Base-by-base conservation (phyloP, 768 basidiomycete species). In the Psilocybe azurescens region DNA sequence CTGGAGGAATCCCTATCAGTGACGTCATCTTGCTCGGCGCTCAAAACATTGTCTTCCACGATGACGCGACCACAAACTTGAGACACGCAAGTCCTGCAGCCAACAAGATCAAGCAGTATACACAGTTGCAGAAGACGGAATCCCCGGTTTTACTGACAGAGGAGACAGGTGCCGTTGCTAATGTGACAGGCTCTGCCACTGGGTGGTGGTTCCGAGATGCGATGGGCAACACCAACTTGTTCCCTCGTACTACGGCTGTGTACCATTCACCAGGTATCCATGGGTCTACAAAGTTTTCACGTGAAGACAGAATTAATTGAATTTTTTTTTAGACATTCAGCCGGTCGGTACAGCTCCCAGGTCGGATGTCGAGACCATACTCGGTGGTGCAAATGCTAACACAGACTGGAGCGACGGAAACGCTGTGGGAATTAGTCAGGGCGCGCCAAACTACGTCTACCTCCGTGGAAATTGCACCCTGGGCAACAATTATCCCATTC, bases 191-290 rank as follows among this genome's bases (percentile, higher is more conserved):
- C 3, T 30, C 52, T 14, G 52, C 52, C 5, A 53, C 16, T 36
- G 52, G 52, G 16, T 53, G 52, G 52, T 53, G 52, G 52, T 53
- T 53, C 52, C 52, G 52, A 16, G 32, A 53, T 32, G 52, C 14
- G 32, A 53, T 38, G 4, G 52, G 52, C 32, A 36, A 53, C 33
- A 32, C 33, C 30, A 53, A 53, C 33, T 28, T 53, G 16, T 53
- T 53, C 52, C 52, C 52, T 7, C 30, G 52, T n/a, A 53, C 52
- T n/a, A 20, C 52, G 4, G n/a, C 52, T 32, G 16, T 53, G 7
- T 53, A 30, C 36, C 52, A 53, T 38, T 53, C 52, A 11, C 52
- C 52, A 18, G 52, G 52, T 53, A 33, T 18, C 32, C 3, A 24
- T 24, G 24, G 24, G 24, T 24, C 24, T 24, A 24, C 7, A 6